Conservation (phyloP, 495 filamentous ascomycete species). For the Tuber aestivum region DNA sequence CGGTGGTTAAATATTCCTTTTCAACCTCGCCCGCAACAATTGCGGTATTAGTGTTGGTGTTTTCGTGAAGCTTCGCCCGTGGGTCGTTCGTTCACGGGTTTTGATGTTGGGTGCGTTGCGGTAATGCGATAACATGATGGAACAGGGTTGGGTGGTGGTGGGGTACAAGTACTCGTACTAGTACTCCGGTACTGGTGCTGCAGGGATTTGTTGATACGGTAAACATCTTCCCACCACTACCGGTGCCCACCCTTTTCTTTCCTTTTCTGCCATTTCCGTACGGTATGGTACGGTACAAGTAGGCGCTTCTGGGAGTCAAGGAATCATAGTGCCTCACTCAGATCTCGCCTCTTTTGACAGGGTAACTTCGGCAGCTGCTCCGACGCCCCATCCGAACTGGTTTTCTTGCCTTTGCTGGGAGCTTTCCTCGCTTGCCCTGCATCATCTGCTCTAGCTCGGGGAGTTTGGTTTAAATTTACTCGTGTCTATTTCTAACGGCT, state of each 20-base stretch:
- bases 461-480: neutral
- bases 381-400: neutral
- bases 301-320: no score
- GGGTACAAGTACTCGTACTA: no score
- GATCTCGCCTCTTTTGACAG: neutral
- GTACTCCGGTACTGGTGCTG: neutral
- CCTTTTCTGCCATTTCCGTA: neutral
- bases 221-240: neutral
- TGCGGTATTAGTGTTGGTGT: neutral
- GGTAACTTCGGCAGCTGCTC: neutral
- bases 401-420: neutral
- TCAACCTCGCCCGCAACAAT: neutral
- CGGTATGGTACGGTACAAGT: no score
- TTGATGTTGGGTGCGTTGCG: neutral
- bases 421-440: no score
- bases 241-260: neutral
- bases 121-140: neutral
- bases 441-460: neutral
- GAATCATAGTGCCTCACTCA: neutral
- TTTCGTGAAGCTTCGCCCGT: neutral
- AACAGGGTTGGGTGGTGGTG: neutral
- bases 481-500: neutral
- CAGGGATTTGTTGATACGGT: neutral
- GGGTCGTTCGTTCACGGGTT: neutral
- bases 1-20: neutral